These are phyloP conservation scores for Epichloe coenophiala DNA, from an alignment of 2,329 filamentous ascomycete species.

Conservation along the genomic window DNA sequence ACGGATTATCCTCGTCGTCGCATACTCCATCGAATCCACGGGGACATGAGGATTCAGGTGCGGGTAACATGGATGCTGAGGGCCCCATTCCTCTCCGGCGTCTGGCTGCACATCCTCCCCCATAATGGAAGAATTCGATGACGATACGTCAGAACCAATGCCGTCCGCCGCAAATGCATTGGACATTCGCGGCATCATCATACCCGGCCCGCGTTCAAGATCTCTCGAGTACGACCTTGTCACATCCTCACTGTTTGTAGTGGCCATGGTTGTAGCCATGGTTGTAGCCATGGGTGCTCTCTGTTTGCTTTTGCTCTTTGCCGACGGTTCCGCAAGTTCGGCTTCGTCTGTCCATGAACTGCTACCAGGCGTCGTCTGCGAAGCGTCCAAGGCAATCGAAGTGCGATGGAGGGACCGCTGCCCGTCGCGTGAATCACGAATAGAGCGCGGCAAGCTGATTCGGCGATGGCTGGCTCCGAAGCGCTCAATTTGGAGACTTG, in stretches of 20 bases:
- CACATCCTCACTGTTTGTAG: conserved; percentile 15
- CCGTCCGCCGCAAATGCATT: conserved; percentile 35
- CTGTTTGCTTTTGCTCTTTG: conserved; percentile 34
- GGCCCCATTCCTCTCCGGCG: conserved; percentile 75
- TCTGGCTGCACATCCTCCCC: conserved; percentile 53
- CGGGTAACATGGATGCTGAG: conserved; percentile 85
- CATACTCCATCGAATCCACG: conserved; percentile 57
- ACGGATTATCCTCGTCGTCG: conserved; percentile 76
- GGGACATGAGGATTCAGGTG: conserved; percentile 89
- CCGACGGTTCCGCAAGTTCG: neutral
- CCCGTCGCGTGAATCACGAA: conserved; percentile 41
- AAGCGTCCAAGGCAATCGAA: neutral
- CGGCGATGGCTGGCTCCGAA: conserved; percentile 31
- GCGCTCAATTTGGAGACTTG: conserved; percentile 38
- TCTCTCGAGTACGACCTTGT: conserved; percentile 32
- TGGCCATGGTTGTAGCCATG: conserved; percentile 16
- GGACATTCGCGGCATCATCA: conserved; percentile 30
- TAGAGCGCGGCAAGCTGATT: conserved; percentile 38
- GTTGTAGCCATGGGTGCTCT: conserved; percentile 36
- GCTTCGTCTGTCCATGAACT: neutral
- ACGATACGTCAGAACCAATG: conserved; percentile 42
- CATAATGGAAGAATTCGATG: conserved; percentile 46
- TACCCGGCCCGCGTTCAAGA: conserved; percentile 39
- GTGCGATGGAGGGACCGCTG: conserved; percentile 24
- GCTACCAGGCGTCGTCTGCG: neutral